Percentiles rank a stretch among this genome's conserved stretches.
Evolutionary conservation across 768 basidiomycete genomes (phyloP).

Genomic region (Pulveroboletus sp.): DNA sequence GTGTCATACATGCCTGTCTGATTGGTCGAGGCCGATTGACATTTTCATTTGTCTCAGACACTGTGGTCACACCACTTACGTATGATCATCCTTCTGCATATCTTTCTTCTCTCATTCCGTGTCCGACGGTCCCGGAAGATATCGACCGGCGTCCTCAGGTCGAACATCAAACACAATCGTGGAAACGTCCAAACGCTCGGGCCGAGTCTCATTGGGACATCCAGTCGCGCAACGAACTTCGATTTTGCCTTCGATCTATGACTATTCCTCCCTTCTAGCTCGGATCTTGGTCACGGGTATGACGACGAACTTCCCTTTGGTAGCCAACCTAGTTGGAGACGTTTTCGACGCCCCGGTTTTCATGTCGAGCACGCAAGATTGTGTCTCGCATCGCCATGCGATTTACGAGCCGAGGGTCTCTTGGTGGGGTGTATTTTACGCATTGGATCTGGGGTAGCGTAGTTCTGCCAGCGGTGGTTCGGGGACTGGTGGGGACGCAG

Average conservation of each 20-base stretch:
- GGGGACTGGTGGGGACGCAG: conserved; percentile 34
- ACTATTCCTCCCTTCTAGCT: conserved; percentile 57
- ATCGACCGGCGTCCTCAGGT: conserved; percentile 61
- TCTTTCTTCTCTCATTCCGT: conserved; percentile 75
- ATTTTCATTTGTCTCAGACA: conserved; percentile 41
- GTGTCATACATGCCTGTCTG: conserved; percentile 1
- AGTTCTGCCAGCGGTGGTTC: conserved; percentile 27
- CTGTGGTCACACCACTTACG: conserved; percentile 71
- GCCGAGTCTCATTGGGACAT: conserved; percentile 23
- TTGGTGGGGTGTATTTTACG: conserved; percentile 76
- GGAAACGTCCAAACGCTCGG: conserved; percentile 31
- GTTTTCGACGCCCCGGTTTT: conserved; percentile 80
- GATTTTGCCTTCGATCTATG: conserved; percentile 80
- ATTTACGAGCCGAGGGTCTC: conserved; percentile 62
- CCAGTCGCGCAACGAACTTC: conserved; percentile 38
- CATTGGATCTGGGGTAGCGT: conserved; percentile 80
- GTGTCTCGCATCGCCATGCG: conserved; percentile 69
- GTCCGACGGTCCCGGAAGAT: conserved; percentile 77
- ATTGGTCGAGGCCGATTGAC: not conserved
- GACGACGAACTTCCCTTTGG: conserved; percentile 78
- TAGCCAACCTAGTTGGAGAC: conserved; percentile 76
- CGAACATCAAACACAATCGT: conserved; percentile 29
- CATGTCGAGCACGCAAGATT: conserved; percentile 71
- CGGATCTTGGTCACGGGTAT: conserved; percentile 72
- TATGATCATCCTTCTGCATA: conserved; percentile 73